Evolutionary conservation across 768 basidiomycete genomes (phyloP).

Genomic region (Lactarius quietus): DNA sequence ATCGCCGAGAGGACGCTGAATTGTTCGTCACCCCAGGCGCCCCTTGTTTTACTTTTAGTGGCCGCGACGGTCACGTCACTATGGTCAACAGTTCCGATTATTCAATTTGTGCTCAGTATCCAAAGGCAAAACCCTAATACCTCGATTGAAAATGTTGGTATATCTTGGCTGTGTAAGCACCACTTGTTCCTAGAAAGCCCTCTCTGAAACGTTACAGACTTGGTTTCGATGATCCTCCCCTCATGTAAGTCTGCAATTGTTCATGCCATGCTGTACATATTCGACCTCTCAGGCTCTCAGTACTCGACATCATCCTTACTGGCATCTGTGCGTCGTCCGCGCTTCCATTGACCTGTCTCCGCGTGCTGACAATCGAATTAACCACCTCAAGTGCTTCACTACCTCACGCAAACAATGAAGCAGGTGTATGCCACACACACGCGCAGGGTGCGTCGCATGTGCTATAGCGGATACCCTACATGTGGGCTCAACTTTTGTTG

Average conservation of each 20-base stretch:
- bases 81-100: background rate
- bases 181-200: background rate
- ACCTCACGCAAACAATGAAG: background rate
- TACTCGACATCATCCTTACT: background rate
- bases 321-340: background rate
- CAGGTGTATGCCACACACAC: background rate
- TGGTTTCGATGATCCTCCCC: background rate
- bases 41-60: slow-evolving; percentile 8
- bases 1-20: background rate
- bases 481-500: background rate
- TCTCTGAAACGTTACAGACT: background rate
- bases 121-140: background rate
- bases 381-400: background rate
- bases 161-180: slow-evolving; percentile 11
- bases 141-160: background rate
- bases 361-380: background rate
- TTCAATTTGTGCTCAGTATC: no score
- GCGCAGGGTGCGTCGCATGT: slow-evolving; percentile 7
- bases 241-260: background rate
- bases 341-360: background rate
- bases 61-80: background rate
- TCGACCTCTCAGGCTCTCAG: background rate
- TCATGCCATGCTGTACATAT: background rate
- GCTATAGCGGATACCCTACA: no score
- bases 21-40: background rate